A percentile compares a stretch with the other conserved stretches of the same genome.
Conservation (phyloP, 352 stramenopile genomes). For the Phytopythium aichiense region DNA sequence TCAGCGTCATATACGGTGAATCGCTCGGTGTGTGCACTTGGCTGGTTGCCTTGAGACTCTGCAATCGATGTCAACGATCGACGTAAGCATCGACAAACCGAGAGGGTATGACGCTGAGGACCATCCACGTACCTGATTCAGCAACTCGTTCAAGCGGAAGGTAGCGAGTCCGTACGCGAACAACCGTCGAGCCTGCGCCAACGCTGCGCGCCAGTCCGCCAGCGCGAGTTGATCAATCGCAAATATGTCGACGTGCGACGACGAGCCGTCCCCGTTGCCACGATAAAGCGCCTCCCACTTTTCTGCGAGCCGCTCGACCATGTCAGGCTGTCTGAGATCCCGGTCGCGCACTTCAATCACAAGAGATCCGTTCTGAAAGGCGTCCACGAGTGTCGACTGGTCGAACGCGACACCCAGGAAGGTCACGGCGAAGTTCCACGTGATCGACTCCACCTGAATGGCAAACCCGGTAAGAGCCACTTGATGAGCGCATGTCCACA, state of each 20-base stretch:
- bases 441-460: constrained; percentile 18
- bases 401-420: constrained; percentile 47
- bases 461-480: no score
- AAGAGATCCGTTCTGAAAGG: constrained; percentile 32
- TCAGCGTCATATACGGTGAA: constrained; percentile 33
- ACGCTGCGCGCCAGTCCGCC: constrained; percentile 40
- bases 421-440: constrained; percentile 51
- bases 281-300: constrained; percentile 62
- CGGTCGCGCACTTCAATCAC: constrained; percentile 66
- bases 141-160: constrained; percentile 62
- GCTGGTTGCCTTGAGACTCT: constrained; percentile 16
- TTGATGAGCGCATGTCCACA: no score
- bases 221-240: constrained; percentile 55
- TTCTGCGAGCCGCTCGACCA: constrained; percentile 28
- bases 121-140: constrained; percentile 15
- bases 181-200: constrained; percentile 32
- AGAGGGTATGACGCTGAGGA: background rate
- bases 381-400: constrained; percentile 36
- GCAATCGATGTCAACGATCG: background rate
- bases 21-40: constrained; percentile 3
- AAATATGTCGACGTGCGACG: constrained; percentile 33
- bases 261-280: constrained; percentile 9
- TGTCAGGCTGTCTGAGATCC: constrained; percentile 39
- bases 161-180: constrained; percentile 52
- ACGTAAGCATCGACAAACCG: background rate